Evolutionary conservation across 2,329 filamentous ascomycete genomes (phyloP).

Genomic region (Aureobasidium zeae): DNA sequence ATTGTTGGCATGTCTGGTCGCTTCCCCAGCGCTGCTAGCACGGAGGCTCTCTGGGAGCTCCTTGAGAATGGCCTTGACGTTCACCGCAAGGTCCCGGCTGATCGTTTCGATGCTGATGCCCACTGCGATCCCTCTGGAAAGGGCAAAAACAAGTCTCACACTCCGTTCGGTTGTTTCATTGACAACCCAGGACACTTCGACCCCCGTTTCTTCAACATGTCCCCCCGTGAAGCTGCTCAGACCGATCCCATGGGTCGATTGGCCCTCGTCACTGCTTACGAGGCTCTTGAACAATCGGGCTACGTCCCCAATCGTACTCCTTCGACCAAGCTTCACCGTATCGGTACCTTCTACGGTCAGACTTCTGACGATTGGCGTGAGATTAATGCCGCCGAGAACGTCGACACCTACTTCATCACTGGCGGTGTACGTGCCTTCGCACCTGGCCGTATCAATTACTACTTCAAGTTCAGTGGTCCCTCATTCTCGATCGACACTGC

Average conservation of each 20-base stretch:
- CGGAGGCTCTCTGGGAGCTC: slow-evolving; percentile 66
- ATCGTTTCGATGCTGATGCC: slow-evolving; percentile 64
- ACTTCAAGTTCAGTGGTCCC: slow-evolving; percentile 66
- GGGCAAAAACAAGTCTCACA: slow-evolving; percentile 65
- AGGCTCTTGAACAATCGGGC: slow-evolving; percentile 72
- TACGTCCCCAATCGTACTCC: slow-evolving; percentile 64
- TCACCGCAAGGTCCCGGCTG: slow-evolving; percentile 55
- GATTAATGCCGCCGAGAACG: slow-evolving; percentile 61
- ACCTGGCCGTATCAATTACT: slow-evolving; percentile 62
- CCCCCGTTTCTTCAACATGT: slow-evolving; percentile 82
- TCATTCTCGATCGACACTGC: slow-evolving; percentile 69
- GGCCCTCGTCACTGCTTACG: slow-evolving; percentile 66
- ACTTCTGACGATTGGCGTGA: slow-evolving; percentile 71
- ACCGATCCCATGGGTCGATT: slow-evolving; percentile 75
- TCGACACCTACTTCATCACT: slow-evolving; percentile 60
- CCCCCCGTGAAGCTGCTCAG: slow-evolving; percentile 67
- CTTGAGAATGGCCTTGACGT: slow-evolving; percentile 67
- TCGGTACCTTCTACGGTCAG: slow-evolving; percentile 67
- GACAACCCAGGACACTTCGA: slow-evolving; percentile 70
- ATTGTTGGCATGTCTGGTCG: slow-evolving; percentile 77
- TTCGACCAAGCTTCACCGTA: slow-evolving; percentile 53
- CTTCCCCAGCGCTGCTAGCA: slow-evolving; percentile 63
- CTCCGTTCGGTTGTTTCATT: slow-evolving; percentile 66
- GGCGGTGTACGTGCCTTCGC: slow-evolving; percentile 53
- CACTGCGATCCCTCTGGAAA: slow-evolving; percentile 66